Base-by-base conservation (phyloP, 306 rosid species). In the Alnus glutinosa region DNA sequence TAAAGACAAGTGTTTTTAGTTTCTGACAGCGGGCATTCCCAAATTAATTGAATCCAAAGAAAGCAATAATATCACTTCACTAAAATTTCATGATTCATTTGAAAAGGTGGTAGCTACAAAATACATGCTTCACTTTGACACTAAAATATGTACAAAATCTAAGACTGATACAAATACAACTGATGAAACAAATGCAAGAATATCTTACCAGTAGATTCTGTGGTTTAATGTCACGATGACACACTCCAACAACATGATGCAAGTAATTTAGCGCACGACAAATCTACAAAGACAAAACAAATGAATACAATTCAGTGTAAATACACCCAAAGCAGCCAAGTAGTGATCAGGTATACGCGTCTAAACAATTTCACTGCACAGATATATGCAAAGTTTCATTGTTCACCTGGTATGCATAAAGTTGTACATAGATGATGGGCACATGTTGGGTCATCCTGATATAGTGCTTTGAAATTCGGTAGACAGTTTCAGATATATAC, bases 141-240 rank as follows among this genome's bases (percentile, higher is more conserved):
- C 3, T 16, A n/a, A 42, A 67, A 16, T 67, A 67, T 2, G 51
- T 67, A 15, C 11, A 46, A 48, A 13, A 8, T 7, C 3, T 0
- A 14, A 71, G 12, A 75, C 18, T 74, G 47, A 7, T 18, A 15
- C 46, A 13, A 12, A 42, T 42, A 42, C 46, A 71, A 73, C 34
- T 3, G 46, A 83, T 44, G 39, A 61, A 66, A 71, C 34, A 16
- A 61, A 67, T 23, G 55, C 16, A 73, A 18, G 55, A 52, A 77
- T 81, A 58, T 64, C 86, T 81, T 77, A 92, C 98, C 97, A 93
- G 85, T 46, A 93, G 81, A 75, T 93, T 93, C 83, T 93, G 98
- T 50, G 98, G 98, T 84, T 93, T 93, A 84, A 93, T 91, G 89
- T 93, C 98, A 79, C 97, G 97, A 77, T 94, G 98, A 77, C 98